Evolutionary conservation across 108 stramenopile genomes (phyloP), one percentile per base, ranked within the genome.

Genomic region (Aurantiochytrium sp.): DNA sequence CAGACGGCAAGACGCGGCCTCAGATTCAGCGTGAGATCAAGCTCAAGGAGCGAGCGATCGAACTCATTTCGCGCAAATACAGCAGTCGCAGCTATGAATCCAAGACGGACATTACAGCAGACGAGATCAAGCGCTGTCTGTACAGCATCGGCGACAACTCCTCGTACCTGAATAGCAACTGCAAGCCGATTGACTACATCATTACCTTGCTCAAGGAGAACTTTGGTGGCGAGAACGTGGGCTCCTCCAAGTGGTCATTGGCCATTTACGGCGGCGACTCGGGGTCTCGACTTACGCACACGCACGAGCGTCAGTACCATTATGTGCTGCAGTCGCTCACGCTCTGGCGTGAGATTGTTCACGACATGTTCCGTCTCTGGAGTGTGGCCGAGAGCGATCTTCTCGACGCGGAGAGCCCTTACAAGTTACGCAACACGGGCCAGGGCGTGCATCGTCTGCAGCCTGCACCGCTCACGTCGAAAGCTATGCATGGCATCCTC

Each of bases 341-440:
- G n/a, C 88, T 96, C 18, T 96, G 96, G 96, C 87, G 94, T 44
- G 95, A 95, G 58, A 96, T 96, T 58, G 89, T 95, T 60, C 92
- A 95, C 88, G 96, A 96, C 89, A 96, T 96, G 95, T 96, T 95
- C 72, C 93, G 96, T 5, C 92, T 96, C 16, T 96, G 96, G 96
- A 91, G 92, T 51, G 90, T 96, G 87, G 95, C 95, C 58, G 96
- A 96, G 92, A 91, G 94, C 43, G 96, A 96, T 89, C 89, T 96
- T 25, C 89, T 96, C 55, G 93, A 91, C 55, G 88, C 91, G 47
- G 89, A 89, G 23, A 69, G 91, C 18, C 88, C 93, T 0, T 96
- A 96, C 90, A 88, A 91, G n/a, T 91, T 96, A 59, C 90, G 92
- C 58, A 93, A 95, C 90, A 96, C 96, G 4, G 96, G 96, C 29